Evolutionary conservation across 352 stramenopile genomes (phyloP).

Genomic region (Globisporangium spiculum): DNA sequence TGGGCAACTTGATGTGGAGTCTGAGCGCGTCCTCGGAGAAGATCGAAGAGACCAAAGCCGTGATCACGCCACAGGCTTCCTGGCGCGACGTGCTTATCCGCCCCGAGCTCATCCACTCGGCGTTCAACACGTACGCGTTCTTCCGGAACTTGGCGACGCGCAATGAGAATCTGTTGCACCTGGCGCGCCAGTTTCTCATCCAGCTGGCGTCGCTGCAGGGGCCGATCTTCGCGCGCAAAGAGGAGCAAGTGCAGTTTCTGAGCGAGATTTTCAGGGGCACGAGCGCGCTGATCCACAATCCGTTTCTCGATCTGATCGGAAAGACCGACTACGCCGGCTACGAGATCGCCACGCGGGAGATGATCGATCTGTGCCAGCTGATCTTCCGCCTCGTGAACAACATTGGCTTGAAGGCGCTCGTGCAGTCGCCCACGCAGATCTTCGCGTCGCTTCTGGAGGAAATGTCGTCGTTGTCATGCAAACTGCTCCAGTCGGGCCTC

Average conservation of each 20-base stretch:
- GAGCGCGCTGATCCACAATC: slow-evolving; percentile 56
- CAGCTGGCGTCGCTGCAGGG: slow-evolving; percentile 75
- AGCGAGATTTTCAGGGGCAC: slow-evolving; percentile 70
- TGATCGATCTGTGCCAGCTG: slow-evolving; percentile 84
- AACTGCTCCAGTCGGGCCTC: slow-evolving; percentile 62
- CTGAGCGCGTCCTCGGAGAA: slow-evolving; percentile 30
- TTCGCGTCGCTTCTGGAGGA: slow-evolving; percentile 68
- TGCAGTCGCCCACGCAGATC: slow-evolving; percentile 40
- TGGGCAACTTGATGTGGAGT: slow-evolving; percentile 71
- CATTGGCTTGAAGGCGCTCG: slow-evolving; percentile 52
- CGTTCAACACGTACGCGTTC: slow-evolving; percentile 84
- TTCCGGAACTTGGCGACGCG: slow-evolving; percentile 65
- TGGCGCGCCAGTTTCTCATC: slow-evolving; percentile 76
- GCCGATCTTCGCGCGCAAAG: slow-evolving; percentile 59
- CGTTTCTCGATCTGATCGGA: slow-evolving; percentile 71
- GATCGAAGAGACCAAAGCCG: slow-evolving; percentile 33
- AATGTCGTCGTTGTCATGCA: slow-evolving; percentile 63
- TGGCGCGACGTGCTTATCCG: slow-evolving; percentile 72
- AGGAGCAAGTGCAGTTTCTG: slow-evolving; percentile 65
- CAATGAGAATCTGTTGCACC: slow-evolving; percentile 72
- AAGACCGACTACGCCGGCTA: slow-evolving; percentile 58
- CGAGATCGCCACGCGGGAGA: slow-evolving; percentile 70
- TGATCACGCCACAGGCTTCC: slow-evolving; percentile 55
- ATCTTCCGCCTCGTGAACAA: slow-evolving; percentile 78
- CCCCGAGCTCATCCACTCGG: slow-evolving; percentile 75